A percentile compares a stretch with the other conserved stretches of the same genome.
Evolutionary conservation across 805 yeast genomes (phyloP).

Genomic region (Candida namnaoensis): DNA sequence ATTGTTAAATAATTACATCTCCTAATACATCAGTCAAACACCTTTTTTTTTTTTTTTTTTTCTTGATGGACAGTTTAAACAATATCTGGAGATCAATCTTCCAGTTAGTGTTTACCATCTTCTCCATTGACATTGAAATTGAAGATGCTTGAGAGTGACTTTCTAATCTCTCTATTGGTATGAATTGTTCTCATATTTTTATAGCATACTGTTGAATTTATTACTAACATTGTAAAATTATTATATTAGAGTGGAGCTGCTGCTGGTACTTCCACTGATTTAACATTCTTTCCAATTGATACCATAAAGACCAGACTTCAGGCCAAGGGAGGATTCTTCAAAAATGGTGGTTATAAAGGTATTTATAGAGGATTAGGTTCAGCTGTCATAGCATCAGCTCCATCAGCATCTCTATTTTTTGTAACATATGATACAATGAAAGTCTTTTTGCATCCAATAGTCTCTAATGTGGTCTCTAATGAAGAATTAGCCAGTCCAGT

Average conservation of each 20-base stretch:
- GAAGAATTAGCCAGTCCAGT: slow-evolving; percentile 23
- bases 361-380: slow-evolving; percentile 90
- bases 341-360: slow-evolving; percentile 89
- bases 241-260: slow-evolving; percentile 66
- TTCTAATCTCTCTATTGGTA: too few species aligned
- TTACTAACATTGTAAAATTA: background rate
- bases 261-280: slow-evolving; percentile 94
- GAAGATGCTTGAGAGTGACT: too few species aligned
- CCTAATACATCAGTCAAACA: too few species aligned
- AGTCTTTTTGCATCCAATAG: slow-evolving; percentile 28
- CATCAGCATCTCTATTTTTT: slow-evolving; percentile 70
- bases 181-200: too few species aligned
- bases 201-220: too few species aligned
- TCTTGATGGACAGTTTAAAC: too few species aligned
- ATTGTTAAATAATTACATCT: too few species aligned
- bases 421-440: slow-evolving; percentile 81
- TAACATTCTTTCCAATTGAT: slow-evolving; percentile 93
- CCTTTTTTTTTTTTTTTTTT: too few species aligned
- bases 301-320: slow-evolving; percentile 91
- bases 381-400: slow-evolving; percentile 92
- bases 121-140: too few species aligned
- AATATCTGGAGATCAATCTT: too few species aligned
- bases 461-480: slow-evolving; percentile 17
- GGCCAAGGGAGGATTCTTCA: slow-evolving; percentile 90
- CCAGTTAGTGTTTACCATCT: too few species aligned